Evolutionary conservation across 352 stramenopile genomes (phyloP).

Genomic region (Globisporangium lucens): DNA sequence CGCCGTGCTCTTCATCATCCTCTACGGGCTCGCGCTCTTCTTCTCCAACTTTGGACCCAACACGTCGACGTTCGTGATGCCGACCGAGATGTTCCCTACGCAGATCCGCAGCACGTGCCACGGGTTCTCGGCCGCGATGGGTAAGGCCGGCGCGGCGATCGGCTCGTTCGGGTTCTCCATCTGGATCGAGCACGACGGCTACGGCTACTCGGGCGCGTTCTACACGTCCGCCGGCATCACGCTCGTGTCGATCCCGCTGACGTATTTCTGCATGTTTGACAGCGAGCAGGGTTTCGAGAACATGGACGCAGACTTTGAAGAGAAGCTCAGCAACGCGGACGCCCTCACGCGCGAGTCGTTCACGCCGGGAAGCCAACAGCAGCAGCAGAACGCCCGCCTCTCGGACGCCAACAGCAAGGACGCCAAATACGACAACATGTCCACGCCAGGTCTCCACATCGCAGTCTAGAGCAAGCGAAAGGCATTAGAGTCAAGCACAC

Average conservation of each 20-base stretch:
- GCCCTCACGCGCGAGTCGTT: conserved; percentile 19
- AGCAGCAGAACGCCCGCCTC: background rate
- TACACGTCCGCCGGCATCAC: conserved; percentile 59
- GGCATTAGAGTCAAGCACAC: background rate
- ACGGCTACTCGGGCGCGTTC: conserved; percentile 55
- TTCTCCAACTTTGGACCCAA: conserved; percentile 88
- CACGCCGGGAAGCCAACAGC: background rate
- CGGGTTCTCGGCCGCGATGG: conserved; percentile 82
- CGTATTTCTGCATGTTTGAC: conserved; percentile 66
- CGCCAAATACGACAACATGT: conserved; percentile 15
- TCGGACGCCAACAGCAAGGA: conserved; percentile 2
- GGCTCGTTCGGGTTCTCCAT: conserved; percentile 65
- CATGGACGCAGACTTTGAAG: conserved; percentile 60
- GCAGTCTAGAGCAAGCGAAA: conserved; percentile 4
- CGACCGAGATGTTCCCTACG: conserved; percentile 84
- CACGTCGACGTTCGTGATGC: conserved; percentile 87
- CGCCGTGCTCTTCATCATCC: conserved; percentile 59
- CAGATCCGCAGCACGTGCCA: conserved; percentile 85
- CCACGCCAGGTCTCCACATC: conserved; percentile 9
- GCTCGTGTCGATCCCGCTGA: conserved; percentile 51
- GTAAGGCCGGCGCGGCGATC: conserved; percentile 84
- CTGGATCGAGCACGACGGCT: conserved; percentile 56
- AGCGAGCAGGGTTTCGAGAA: conserved; percentile 50
- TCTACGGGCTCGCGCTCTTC: conserved; percentile 77
- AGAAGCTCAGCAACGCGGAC: conserved; percentile 14